A percentile compares a stretch with the other conserved stretches of the same genome.
These are phyloP conservation scores for Rhinocladiella mackenziei DNA, from an alignment of 2,329 filamentous ascomycete species.

Conservation along the genomic window DNA sequence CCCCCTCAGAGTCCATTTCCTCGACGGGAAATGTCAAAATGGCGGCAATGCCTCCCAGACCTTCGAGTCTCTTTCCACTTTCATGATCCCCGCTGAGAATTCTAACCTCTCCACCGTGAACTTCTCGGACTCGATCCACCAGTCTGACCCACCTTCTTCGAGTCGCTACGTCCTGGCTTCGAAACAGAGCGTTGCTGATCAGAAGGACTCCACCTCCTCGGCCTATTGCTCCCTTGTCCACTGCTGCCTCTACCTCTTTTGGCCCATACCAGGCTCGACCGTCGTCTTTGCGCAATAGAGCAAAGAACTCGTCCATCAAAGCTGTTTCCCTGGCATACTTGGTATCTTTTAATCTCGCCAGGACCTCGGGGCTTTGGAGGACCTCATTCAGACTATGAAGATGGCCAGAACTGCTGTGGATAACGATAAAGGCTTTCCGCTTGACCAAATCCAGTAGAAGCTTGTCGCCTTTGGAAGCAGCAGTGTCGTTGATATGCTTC, in stretches of 20 bases:
- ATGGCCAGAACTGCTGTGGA: conserved; percentile 81
- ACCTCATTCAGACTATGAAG: conserved; percentile 85
- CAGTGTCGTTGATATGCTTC: conserved; percentile 62
- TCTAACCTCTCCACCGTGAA: conserved; percentile 77
- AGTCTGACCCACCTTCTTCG: conserved; percentile 77
- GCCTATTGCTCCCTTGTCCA: conserved; percentile 83
- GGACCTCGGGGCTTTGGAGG: conserved; percentile 73
- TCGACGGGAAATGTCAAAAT: conserved; percentile 83
- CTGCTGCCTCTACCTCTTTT: conserved; percentile 73
- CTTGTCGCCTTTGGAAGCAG: conserved; percentile 68
- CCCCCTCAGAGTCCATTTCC: conserved; percentile 70
- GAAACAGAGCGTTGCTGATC: conserved; percentile 82
- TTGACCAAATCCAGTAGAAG: conserved; percentile 55
- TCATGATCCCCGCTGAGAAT: conserved; percentile 93
- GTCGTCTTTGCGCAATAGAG: conserved; percentile 75
- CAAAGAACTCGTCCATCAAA: conserved; percentile 79
- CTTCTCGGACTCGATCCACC: conserved; percentile 79
- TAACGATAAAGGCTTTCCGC: conserved; percentile 60
- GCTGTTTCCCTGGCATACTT: conserved; percentile 81
- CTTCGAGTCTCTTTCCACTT: conserved; percentile 79
- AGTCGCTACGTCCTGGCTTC: conserved; percentile 71
- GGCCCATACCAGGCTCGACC: conserved; percentile 88
- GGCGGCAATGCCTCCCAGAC: conserved; percentile 80
- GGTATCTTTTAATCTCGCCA: conserved; percentile 73
- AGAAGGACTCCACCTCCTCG: conserved; percentile 78